Base-by-base conservation (phyloP, 2,329 filamentous ascomycete species). In the Calycina herbarum region DNA sequence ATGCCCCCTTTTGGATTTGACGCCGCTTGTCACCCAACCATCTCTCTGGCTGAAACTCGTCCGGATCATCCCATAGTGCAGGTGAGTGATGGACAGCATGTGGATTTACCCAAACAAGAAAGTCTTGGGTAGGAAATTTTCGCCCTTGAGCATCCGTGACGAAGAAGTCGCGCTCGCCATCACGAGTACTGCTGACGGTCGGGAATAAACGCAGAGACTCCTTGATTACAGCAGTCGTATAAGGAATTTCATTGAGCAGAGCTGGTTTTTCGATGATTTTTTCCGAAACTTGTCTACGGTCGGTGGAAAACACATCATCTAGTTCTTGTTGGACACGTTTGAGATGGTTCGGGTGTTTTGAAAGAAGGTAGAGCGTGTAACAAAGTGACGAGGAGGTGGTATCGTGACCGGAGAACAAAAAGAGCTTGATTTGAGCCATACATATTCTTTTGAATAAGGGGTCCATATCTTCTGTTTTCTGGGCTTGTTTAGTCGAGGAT, bases 1-100 rank as follows among this genome's bases (percentile, higher is more conserved):
- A 87, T 2, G 83, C 85, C 51, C 80, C 63, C 48, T 64, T 61
- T 13, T 57, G 48, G 40, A 62, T 80, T 80, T 20, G 73, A 69
- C 7, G 73, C 74, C 62, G 75, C 72, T 40, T 15, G 4, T 74
- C 68, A 72, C 72, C 68, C 54, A 80, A 71, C 71, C 76, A 85
- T 5, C 82, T 79, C 59, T 82, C 81, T 0, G 78, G 82, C 5
- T 82, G 65, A 72, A 83, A 84, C 20, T 76, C 74, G 17, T 76
- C 72, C 0, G 80, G 76, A 5, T 79, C 74, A 1, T 76, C 75
- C 79, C 80, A 85, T 68, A 77, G 75, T 1, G 64, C 67, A 3
- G 76, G 73, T 66, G 78, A 76, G 11, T 76, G 76, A 42, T 81
- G 79, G 20, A 66, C 51, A 17, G 57, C 27, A 33, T 66, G 57